Base-by-base conservation (phyloP, 2,329 filamentous ascomycete genomes). In the Aplosporella prunicola region DNA sequence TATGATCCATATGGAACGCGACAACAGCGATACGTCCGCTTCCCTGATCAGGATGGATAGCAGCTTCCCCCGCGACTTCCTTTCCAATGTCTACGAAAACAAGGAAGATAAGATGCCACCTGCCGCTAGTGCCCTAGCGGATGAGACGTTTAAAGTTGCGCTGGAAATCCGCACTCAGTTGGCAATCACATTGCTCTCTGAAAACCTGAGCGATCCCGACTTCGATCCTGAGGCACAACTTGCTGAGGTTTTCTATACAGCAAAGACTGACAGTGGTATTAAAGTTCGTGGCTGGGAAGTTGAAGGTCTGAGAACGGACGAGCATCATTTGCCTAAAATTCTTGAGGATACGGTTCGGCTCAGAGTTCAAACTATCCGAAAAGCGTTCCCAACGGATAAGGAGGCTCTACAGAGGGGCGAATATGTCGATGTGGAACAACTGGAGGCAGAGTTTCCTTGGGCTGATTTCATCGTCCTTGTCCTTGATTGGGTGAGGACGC, bases 131-230 rank as follows among this genome's bases (percentile, higher is more conserved):
- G 44, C 40, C 2, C 44, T 72, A 5, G 42, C 57, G 9, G 32
- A 61, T 35, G 45, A 62, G 28, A 71, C 68, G 0, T 68, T 74
- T 39, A 49, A 63, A 3, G 45, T 76, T 15, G 68, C 62, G 2
- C 50, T 77, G 5, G 67, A 72, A 5, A 58, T 78, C 15, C 65
- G 72, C 2, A 76, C 72, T 2, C 74, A 78, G 43, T 57, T 64
- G 9, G 56, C 67, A n/a, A 67, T 76, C 26, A 56, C 67, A 13
- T 66, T 76, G 27, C 43, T 59, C n/a, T 50, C 58, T 72, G 4
- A 50, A 8, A 51, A 54, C 6, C 44, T 55, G 20, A 40, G 55
- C 18, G 46, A 53, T 5, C 42, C 46, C 2, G 46, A 45, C 7
- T 67, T 62, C 31, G 49, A 66, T 42, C 62, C 67, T 4, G 50